A percentile compares a stretch with the other conserved stretches of the same genome.
phyloP scores from a whole-genome alignment of 108 stramenopile species.

The Nitzschia palea region DNA sequence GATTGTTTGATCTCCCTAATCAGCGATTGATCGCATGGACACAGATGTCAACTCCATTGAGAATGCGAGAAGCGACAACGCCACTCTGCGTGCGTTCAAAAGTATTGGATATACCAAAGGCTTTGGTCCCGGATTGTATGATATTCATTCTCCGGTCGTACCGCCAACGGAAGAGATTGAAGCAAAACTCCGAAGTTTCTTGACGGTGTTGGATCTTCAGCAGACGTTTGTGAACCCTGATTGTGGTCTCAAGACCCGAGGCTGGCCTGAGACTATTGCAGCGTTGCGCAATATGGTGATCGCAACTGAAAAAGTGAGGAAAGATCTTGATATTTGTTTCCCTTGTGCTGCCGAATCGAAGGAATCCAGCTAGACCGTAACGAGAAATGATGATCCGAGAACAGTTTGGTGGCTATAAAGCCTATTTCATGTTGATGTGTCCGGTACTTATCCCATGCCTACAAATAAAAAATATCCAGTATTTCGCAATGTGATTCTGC shows the following conservation, averaged over 20 bases:
- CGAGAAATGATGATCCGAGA: too few species aligned
- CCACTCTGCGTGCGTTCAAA: constrained; percentile 47
- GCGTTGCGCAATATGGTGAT: constrained; percentile 48
- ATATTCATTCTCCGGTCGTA: constrained; percentile 77
- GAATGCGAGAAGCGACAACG: constrained; percentile 67
- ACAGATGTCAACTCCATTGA: constrained; percentile 80
- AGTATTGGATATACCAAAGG: constrained; percentile 54
- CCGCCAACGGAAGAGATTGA: constrained; percentile 44
- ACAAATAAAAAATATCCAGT: too few species aligned
- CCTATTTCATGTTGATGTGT: too few species aligned
- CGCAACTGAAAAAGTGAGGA: constrained; percentile 32
- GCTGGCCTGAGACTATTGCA: constrained; percentile 59
- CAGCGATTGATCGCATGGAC: constrained; percentile 69
- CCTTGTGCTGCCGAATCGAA: too few species aligned
- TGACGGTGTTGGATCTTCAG: constrained; percentile 29
- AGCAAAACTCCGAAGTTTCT: constrained; percentile 42
- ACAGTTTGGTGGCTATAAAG: too few species aligned
- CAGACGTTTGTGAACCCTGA: constrained; percentile 67
- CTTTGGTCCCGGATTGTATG: constrained; percentile 71
- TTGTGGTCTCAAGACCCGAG: constrained; percentile 78
- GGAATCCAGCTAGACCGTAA: too few species aligned
- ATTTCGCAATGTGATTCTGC: too few species aligned
- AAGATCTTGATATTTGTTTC: too few species aligned
- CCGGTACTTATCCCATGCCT: too few species aligned
- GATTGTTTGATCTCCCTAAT: too few species aligned